phyloP scores from a whole-genome alignment of 169 alveolate species.

The Cryptosporidium ubiquitum region DNA sequence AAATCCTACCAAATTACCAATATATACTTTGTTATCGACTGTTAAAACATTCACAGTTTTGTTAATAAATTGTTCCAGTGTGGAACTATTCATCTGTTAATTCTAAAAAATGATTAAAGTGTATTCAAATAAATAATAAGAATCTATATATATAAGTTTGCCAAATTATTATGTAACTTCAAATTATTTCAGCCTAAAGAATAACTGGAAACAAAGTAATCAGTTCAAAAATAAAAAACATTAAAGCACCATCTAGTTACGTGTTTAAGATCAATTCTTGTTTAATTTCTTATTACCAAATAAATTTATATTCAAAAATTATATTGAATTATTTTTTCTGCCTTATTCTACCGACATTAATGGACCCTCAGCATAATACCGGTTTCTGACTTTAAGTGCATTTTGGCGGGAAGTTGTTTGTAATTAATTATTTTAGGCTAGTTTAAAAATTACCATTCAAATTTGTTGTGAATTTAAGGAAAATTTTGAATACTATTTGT shows the following conservation, averaged over 20 bases:
- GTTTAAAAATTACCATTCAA: not conserved
- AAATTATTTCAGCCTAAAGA: too few relatives aligned
- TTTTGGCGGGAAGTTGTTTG: conserved; percentile 4
- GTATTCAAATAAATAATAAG: not conserved
- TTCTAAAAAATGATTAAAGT: not conserved
- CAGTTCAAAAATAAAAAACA: not conserved
- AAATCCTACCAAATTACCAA: conserved; percentile 88
- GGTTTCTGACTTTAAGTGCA: conserved; percentile 1
- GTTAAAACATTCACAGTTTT: conserved; percentile 76
- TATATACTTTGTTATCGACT: conserved; percentile 88
- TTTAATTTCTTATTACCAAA: not conserved
- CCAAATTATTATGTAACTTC: not conserved
- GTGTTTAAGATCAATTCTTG: not conserved
- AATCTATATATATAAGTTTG: not conserved
- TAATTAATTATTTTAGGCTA: not conserved
- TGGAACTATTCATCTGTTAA: conserved; percentile 12
- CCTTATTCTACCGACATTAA: conserved; percentile 2
- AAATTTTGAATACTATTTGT: not conserved
- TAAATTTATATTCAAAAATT: not conserved
- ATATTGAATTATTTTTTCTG: not conserved
- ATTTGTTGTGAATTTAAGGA: not conserved
- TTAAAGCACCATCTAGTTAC: not conserved
- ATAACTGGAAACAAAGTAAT: not conserved
- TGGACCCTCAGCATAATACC: not conserved
- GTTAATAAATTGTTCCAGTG: conserved; percentile 7